These are phyloP conservation scores for Neonectria ditissima DNA, from an alignment of 2,329 filamentous ascomycete species.

Conservation along the genomic window DNA sequence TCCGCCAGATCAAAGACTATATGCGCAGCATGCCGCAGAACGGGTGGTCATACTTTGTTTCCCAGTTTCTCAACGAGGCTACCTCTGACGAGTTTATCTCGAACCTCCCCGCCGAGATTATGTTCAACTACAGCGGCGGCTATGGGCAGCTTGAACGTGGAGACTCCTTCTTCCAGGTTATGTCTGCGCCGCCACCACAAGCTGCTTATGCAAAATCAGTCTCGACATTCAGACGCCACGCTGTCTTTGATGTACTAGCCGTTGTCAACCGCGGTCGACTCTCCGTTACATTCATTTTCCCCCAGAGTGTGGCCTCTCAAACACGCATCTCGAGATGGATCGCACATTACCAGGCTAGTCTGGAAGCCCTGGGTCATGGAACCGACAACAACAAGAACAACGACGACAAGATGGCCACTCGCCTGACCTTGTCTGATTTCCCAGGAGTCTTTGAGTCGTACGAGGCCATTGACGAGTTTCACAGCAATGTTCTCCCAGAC, in stretches of 20 bases:
- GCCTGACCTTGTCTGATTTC: neutral
- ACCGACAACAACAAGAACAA: neutral
- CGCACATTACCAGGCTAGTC: neutral
- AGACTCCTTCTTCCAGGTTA: slow-evolving; percentile 4
- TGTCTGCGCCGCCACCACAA: neutral
- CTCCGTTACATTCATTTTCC: neutral
- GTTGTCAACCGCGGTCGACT: neutral
- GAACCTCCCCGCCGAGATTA: slow-evolving; percentile 19
- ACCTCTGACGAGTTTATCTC: slow-evolving; percentile 4
- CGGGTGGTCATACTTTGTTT: slow-evolving; percentile 16
- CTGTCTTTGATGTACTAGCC: slow-evolving; percentile 1
- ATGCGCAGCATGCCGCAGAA: slow-evolving; percentile 11
- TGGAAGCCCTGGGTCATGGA: neutral
- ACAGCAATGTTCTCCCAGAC: neutral
- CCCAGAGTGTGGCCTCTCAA: neutral
- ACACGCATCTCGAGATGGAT: slow-evolving; percentile 1
- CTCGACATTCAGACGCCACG: neutral
- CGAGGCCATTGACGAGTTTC: neutral
- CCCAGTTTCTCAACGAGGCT: slow-evolving; percentile 21
- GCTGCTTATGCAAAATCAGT: neutral
- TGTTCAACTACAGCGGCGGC: slow-evolving; percentile 21
- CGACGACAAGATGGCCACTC: neutral
- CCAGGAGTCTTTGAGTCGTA: neutral
- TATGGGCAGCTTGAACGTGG: slow-evolving; percentile 21
- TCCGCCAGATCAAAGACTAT: slow-evolving; percentile 9